phyloP scores from a whole-genome alignment of 2,329 filamentous ascomycete species.

The Akanthomyces muscarius region DNA sequence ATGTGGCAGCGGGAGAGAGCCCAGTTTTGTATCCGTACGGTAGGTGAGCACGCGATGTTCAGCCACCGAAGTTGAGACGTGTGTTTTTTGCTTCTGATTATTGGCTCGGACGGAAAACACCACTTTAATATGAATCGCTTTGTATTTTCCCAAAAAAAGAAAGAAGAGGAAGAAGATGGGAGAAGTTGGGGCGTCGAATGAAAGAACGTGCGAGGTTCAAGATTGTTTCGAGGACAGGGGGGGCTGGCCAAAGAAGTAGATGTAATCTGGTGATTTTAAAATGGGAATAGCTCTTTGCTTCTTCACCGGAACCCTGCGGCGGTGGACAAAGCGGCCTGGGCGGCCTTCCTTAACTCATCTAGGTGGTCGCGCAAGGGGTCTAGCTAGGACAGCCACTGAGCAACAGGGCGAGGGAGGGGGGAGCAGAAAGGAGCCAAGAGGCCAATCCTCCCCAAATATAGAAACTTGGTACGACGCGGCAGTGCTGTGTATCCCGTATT shows the following conservation, averaged over 20 bases:
- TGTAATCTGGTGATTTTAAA: neutral
- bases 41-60: conserved; percentile 14
- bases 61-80: neutral
- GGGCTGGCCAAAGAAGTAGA: neutral
- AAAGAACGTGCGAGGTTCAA: neutral
- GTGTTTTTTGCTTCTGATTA: neutral
- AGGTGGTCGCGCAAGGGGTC: neutral
- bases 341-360: neutral
- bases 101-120: neutral
- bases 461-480: neutral
- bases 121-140: neutral
- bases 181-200: neutral
- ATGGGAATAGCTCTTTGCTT: conserved; percentile 1
- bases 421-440: neutral
- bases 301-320: neutral
- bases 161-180: neutral
- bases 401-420: neutral
- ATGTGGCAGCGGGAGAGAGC: neutral
- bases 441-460: neutral
- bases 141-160: neutral
- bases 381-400: neutral
- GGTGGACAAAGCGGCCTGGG: neutral
- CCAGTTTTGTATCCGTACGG: neutral
- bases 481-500: conserved; percentile 6
- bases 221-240: neutral